Conservation (phyloP, 2,329 filamentous ascomycete genomes). For the Paecilomyces sp. region DNA sequence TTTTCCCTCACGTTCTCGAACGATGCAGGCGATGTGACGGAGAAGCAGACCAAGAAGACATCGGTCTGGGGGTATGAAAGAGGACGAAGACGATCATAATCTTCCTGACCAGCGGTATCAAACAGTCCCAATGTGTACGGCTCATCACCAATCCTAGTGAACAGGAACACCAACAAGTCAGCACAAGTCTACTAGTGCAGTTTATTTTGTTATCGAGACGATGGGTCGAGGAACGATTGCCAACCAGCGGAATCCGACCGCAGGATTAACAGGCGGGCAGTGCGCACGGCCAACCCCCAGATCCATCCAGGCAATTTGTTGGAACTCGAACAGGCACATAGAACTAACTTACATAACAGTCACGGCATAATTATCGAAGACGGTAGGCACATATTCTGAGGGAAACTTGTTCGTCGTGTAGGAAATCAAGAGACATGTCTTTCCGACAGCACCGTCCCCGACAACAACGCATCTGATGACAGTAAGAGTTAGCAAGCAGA, state of each 20-base stretch:
- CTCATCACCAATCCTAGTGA: conserved; percentile 88
- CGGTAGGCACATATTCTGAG: conserved; percentile 98
- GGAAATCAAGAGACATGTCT: conserved; percentile 97
- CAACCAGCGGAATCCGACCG: background rate
- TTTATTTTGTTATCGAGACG: background rate
- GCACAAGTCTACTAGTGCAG: background rate
- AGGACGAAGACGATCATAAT: conserved; percentile 95
- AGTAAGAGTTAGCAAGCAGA: conserved; percentile 6
- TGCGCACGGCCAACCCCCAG: background rate
- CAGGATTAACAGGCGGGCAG: background rate
- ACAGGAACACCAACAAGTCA: background rate
- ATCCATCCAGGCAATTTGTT: conserved; percentile 2
- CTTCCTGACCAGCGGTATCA: conserved; percentile 98
- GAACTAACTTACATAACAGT: conserved; percentile 93
- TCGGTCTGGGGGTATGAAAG: conserved; percentile 98
- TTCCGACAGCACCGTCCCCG: conserved; percentile 97
- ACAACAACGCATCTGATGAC: conserved; percentile 85
- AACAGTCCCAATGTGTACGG: conserved; percentile 96
- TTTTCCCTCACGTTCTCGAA: conserved; percentile 99
- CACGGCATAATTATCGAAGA: conserved; percentile 99
- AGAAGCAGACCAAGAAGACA: conserved; percentile 98
- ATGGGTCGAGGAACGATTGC: background rate
- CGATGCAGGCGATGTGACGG: conserved; percentile 90
- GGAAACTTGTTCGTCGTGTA: conserved; percentile 99
- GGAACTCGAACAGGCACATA: conserved; percentile 2